Percentiles rank a stretch among this genome's conserved stretches.
Evolutionary conservation across 2,329 filamentous ascomycete genomes (phyloP).

Genomic region (Exophiala oligosperma): DNA sequence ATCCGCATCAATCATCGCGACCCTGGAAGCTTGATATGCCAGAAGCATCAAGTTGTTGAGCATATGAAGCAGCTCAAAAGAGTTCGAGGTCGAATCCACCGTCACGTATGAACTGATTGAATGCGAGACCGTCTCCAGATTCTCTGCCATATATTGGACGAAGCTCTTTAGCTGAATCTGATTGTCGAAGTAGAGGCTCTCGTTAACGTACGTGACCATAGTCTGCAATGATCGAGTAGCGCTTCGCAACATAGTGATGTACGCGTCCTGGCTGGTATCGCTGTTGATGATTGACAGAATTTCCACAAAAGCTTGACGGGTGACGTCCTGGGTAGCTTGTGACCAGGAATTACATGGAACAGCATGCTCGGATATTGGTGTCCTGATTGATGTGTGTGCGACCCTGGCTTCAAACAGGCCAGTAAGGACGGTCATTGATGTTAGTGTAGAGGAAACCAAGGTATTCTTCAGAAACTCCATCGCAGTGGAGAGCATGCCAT

Average conservation of each 20-base stretch:
- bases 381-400: background rate
- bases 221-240: conserved; percentile 8
- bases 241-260: background rate
- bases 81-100: background rate
- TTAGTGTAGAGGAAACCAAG: conserved; percentile 4
- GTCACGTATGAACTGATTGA: background rate
- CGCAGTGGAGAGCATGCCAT: background rate
- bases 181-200: conserved; percentile 7
- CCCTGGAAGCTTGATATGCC: conserved; percentile 9
- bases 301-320: conserved; percentile 3
- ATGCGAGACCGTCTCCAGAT: conserved; percentile 6
- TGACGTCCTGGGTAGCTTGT: conserved; percentile 1
- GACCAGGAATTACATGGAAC: conserved; percentile 8
- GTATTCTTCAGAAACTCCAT: background rate
- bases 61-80: conserved; percentile 1
- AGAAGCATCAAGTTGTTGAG: conserved; percentile 16
- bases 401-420: conserved; percentile 1
- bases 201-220: conserved; percentile 12
- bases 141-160: background rate
- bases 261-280: background rate
- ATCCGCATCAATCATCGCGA: background rate
- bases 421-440: conserved; percentile 6
- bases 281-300: conserved; percentile 1
- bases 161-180: conserved; percentile 5
- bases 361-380: conserved; percentile 6